These are phyloP conservation scores for Rhodotorula sp. DNA, from an alignment of 1,284 basidiomycete genomes.

Conservation along the genomic window DNA sequence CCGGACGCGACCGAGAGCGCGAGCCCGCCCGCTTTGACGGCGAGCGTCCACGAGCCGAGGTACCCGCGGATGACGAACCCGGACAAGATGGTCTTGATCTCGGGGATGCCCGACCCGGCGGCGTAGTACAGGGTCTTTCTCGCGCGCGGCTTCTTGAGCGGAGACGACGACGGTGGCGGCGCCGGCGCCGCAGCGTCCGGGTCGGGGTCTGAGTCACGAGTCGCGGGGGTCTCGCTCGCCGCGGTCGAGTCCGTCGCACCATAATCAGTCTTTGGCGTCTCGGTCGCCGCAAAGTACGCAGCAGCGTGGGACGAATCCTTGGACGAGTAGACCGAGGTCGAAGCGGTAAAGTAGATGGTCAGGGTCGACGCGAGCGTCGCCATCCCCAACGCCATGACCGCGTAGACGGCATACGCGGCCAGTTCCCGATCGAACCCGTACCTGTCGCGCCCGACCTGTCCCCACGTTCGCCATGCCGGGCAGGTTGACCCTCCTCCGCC, in stretches of 20 bases:
- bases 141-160: conserved; percentile 2
- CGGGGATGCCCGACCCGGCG: conserved; percentile 92
- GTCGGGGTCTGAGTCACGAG: background rate
- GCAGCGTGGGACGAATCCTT: conserved; percentile 62
- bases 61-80: conserved; percentile 80
- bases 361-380: conserved; percentile 71
- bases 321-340: conserved; percentile 78
- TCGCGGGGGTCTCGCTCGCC: background rate
- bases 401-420: conserved; percentile 71
- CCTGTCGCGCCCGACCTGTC: conserved; percentile 26
- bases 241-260: background rate
- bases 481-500: conserved; percentile 14
- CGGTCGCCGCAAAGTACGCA: background rate
- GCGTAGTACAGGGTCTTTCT: conserved; percentile 53
- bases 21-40: conserved; percentile 87
- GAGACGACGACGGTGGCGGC: no score
- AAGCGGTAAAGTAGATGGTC: conserved; percentile 83
- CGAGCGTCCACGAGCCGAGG: conserved; percentile 74
- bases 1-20: conserved; percentile 89
- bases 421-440: conserved; percentile 50
- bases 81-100: conserved; percentile 94
- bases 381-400: conserved; percentile 63
- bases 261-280: background rate
- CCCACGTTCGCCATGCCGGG: conserved; percentile 40
- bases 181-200: background rate